phyloP scores from a whole-genome alignment of 108 stramenopile species.

The Phaeodactylum tricornutum region DNA sequence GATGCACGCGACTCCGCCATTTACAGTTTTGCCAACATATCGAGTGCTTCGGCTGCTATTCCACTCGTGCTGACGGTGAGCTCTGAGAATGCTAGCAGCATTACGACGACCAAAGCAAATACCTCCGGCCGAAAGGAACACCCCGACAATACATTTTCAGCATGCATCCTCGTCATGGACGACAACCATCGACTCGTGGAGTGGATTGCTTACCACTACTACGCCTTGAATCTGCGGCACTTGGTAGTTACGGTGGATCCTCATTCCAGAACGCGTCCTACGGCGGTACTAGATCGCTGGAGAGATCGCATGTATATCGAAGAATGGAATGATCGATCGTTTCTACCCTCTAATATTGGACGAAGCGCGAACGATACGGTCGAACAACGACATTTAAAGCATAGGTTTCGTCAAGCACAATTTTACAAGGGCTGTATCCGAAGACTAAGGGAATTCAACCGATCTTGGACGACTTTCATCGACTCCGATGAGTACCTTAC shows the following conservation, averaged over 20 bases:
- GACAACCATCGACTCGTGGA: constrained; percentile 32
- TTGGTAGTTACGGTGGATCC: constrained; percentile 17
- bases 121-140: too few relatives aligned
- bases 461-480: constrained; percentile 6
- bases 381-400: constrained; percentile 7
- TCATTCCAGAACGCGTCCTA: constrained; percentile 7
- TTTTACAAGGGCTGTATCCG: neutral
- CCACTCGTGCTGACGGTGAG: too few relatives aligned
- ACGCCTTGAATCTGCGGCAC: constrained; percentile 15
- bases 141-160: constrained; percentile 12
- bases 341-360: constrained; percentile 11
- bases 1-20: too few relatives aligned
- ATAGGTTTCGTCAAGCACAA: constrained; percentile 2
- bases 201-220: constrained; percentile 44
- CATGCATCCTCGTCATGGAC: constrained; percentile 28
- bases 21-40: too few relatives aligned
- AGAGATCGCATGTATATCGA: too few relatives aligned
- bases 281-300: constrained; percentile 19
- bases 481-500: constrained; percentile 11
- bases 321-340: constrained; percentile 5
- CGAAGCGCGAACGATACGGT: too few relatives aligned
- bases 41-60: too few relatives aligned
- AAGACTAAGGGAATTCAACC: neutral
- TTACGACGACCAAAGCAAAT: too few relatives aligned
- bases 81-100: too few relatives aligned